A percentile compares a stretch with the other conserved stretches of the same genome.
These are phyloP conservation scores for Epichloe gansuensis DNA, from an alignment of 2,329 filamentous ascomycete genomes.

Conservation along the genomic window DNA sequence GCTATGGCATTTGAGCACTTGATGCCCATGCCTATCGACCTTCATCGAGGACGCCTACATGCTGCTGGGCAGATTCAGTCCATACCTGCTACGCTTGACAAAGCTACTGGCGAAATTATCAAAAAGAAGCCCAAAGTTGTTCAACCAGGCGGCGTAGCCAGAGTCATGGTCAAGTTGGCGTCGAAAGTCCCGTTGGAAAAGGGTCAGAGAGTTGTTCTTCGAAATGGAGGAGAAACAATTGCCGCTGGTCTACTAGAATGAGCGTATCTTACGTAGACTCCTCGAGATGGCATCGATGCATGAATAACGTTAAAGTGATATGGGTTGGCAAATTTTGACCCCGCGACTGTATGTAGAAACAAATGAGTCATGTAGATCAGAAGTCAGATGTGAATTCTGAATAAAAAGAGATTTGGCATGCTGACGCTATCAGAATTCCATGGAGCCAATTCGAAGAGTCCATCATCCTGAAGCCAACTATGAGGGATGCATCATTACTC, in stretches of 20 bases:
- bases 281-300: background rate
- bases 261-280: conserved; percentile 4
- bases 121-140: conserved; percentile 82
- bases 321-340: background rate
- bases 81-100: conserved; percentile 65
- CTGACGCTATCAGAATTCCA: background rate
- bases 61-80: conserved; percentile 60
- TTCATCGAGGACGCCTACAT: conserved; percentile 76
- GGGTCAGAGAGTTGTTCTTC: conserved; percentile 67
- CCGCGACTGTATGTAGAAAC: background rate
- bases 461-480: too few relatives aligned
- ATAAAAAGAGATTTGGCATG: background rate
- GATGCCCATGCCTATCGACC: conserved; percentile 77
- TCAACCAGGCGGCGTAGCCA: conserved; percentile 64
- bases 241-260: conserved; percentile 77
- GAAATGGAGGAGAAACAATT: conserved; percentile 70
- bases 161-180: conserved; percentile 63
- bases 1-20: conserved; percentile 82
- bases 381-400: background rate
- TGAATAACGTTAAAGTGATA: too few relatives aligned
- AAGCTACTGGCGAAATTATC: conserved; percentile 56
- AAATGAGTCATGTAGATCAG: background rate
- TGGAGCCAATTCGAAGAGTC: too few relatives aligned
- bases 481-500: background rate
- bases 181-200: conserved; percentile 66